Percentiles rank a stretch among this genome's conserved stretches.
Conservation (phyloP, 495 filamentous ascomycete genomes). For the Chaetomium tenue region DNA sequence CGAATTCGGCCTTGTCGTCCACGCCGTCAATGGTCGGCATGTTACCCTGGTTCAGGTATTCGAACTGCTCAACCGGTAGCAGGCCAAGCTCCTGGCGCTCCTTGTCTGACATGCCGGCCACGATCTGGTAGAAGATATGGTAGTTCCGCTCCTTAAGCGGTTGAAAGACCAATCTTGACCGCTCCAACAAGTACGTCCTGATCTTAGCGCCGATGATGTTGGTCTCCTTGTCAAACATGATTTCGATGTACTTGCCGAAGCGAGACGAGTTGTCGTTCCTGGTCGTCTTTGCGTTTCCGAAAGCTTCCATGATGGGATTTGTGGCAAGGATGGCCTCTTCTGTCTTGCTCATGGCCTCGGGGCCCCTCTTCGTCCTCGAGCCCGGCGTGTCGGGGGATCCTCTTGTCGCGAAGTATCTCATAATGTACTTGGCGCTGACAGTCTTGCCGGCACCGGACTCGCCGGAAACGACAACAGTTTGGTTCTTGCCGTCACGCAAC, state of each 20-base stretch:
- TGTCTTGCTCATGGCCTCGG: slow-evolving; percentile 93
- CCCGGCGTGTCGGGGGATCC: slow-evolving; percentile 88
- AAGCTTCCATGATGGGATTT: slow-evolving; percentile 99
- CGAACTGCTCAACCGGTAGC: slow-evolving; percentile 81
- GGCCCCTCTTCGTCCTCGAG: slow-evolving; percentile 70
- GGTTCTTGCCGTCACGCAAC: slow-evolving; percentile 91
- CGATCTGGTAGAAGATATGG: slow-evolving; percentile 97
- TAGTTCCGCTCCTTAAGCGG: slow-evolving; percentile 97
- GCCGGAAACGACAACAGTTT: slow-evolving; percentile 97
- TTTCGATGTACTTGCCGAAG: slow-evolving; percentile 99
- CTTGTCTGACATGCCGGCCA: slow-evolving; percentile 85
- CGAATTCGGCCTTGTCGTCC: slow-evolving; percentile 92
- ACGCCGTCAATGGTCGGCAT: slow-evolving; percentile 88
- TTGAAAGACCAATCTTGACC: slow-evolving; percentile 96
- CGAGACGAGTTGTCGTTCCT: slow-evolving; percentile 98
- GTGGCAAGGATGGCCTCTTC: slow-evolving; percentile 98
- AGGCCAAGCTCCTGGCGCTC: slow-evolving; percentile 77
- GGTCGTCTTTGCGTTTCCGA: slow-evolving; percentile 98
- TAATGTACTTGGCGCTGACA: slow-evolving; percentile 99
- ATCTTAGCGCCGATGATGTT: slow-evolving; percentile 99
- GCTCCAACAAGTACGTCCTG: slow-evolving; percentile 90
- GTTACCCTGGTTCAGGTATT: slow-evolving; percentile 95
- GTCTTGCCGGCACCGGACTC: slow-evolving; percentile 99
- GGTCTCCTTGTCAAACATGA: slow-evolving; percentile 93
- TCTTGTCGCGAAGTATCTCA: slow-evolving; percentile 98